Percentiles rank a stretch among this genome's conserved stretches.
Evolutionary conservation across 371 early-diverging fungal species (phyloP).

Genomic region (Mucor ambiguus): DNA sequence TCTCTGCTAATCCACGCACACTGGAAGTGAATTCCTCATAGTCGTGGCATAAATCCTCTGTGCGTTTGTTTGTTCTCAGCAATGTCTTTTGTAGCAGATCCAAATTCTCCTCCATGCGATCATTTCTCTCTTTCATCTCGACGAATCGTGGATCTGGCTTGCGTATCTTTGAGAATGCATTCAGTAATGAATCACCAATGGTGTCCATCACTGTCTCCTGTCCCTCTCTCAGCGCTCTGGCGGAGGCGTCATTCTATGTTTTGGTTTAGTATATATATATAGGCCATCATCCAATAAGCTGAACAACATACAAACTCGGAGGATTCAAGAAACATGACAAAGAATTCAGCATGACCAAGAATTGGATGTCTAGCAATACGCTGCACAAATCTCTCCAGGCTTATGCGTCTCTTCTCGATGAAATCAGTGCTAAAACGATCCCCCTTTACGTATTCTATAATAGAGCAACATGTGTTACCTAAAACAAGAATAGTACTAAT

Average conservation of each 20-base stretch:
- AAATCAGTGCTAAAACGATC: slow-evolving; percentile 93
- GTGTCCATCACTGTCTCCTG: slow-evolving; percentile 81
- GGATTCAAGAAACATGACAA: slow-evolving; percentile 83
- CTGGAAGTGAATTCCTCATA: slow-evolving; percentile 80
- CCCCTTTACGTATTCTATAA: slow-evolving; percentile 89
- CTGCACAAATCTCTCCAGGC: slow-evolving; percentile 78
- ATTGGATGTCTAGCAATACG: slow-evolving; percentile 90
- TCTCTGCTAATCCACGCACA: slow-evolving; percentile 71
- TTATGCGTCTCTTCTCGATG: slow-evolving; percentile 79
- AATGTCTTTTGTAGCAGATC: slow-evolving; percentile 76
- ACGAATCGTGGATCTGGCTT: slow-evolving; percentile 86
- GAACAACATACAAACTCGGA: slow-evolving; percentile 65
- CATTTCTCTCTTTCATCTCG: slow-evolving; percentile 77
- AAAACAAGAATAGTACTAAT: neutral
- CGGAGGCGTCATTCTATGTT: slow-evolving; percentile 56
- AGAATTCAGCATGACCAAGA: slow-evolving; percentile 66
- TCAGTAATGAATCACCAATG: slow-evolving; percentile 86
- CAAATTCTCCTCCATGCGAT: slow-evolving; percentile 85
- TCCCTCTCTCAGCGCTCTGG: slow-evolving; percentile 49
- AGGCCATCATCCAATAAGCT: neutral
- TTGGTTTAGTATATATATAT: neutral
- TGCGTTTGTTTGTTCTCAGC: slow-evolving; percentile 73
- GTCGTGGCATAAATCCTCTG: slow-evolving; percentile 77
- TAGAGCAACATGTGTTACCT: neutral
- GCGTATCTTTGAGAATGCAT: slow-evolving; percentile 89